These are phyloP conservation scores for Conticribra weissflogii DNA, from an alignment of 108 stramenopile genomes.

Conservation along the genomic window DNA sequence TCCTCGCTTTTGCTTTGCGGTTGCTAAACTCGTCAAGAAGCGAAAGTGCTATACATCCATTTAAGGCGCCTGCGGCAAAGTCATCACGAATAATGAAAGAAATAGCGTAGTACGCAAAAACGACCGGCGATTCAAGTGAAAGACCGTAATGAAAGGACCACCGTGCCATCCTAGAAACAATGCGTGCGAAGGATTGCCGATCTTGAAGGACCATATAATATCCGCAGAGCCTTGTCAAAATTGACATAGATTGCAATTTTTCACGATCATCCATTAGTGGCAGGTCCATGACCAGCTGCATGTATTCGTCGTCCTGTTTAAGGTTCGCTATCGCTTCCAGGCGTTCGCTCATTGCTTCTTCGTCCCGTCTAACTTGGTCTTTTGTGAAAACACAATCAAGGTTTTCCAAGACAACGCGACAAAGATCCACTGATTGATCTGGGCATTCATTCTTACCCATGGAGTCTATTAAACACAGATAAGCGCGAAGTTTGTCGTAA, in stretches of 20 bases:
- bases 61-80: slow-evolving; percentile 6
- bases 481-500: slow-evolving; percentile 8
- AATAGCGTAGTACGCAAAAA: slow-evolving; percentile 13
- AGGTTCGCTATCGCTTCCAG: neutral
- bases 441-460: neutral
- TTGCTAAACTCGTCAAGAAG: neutral
- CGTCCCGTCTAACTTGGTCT: slow-evolving; percentile 1
- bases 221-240: slow-evolving; percentile 5
- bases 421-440: slow-evolving; percentile 1
- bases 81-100: slow-evolving; percentile 2
- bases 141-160: slow-evolving; percentile 17
- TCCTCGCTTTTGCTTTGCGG: slow-evolving; percentile 4
- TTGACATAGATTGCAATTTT: neutral
- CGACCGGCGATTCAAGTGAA: slow-evolving; percentile 2
- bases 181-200: neutral
- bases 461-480: slow-evolving; percentile 1
- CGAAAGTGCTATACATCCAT: slow-evolving; percentile 1
- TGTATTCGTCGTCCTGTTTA: neutral
- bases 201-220: slow-evolving; percentile 1
- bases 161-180: slow-evolving; percentile 9
- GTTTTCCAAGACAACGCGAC: slow-evolving; percentile 6
- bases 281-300: neutral
- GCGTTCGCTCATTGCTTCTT: neutral
- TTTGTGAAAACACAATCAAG: slow-evolving; percentile 5
- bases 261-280: slow-evolving; percentile 24